Evolutionary conservation across 2,329 filamentous ascomycete species (phyloP).

Genomic region (Aphanocladium album): DNA sequence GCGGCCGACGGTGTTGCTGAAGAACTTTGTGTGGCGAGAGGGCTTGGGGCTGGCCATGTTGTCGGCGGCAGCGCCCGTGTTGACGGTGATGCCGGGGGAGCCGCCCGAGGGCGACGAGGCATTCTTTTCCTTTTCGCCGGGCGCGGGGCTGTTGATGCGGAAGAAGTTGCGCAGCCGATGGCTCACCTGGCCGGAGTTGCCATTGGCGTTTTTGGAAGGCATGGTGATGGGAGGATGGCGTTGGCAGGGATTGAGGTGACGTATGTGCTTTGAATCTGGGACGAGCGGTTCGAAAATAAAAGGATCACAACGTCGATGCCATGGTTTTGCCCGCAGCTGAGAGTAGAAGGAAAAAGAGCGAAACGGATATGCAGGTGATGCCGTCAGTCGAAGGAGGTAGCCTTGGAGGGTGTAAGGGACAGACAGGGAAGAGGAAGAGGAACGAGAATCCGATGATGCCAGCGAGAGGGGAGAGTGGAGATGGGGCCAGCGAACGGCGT

Average conservation of each 20-base stretch:
- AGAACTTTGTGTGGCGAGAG: conserved; percentile 82
- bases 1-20: conserved; percentile 77
- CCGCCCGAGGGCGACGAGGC: conserved; percentile 52
- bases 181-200: conserved; percentile 54
- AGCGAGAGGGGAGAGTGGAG: conserved; percentile 11
- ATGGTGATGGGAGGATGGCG: conserved; percentile 27
- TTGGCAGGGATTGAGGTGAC: conserved; percentile 9
- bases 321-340: background rate
- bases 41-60: conserved; percentile 43
- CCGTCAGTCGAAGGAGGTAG: background rate
- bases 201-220: conserved; percentile 50
- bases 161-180: conserved; percentile 69
- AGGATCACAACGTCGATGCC: conserved; percentile 2
- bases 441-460: conserved; percentile 6
- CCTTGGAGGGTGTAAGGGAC: background rate
- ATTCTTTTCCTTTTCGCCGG: conserved; percentile 46
- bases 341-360: background rate
- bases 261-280: conserved; percentile 12
- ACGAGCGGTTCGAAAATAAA: background rate
- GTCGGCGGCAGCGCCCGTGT: conserved; percentile 14
- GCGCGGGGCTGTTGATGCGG: conserved; percentile 53
- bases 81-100: conserved; percentile 12
- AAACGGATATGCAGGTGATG: background rate
- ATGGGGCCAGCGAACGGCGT: background rate
- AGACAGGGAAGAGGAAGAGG: conserved; percentile 11